Evolutionary conservation across 495 filamentous ascomycete genomes (phyloP).

Genomic region (Usnea hakonensis): DNA sequence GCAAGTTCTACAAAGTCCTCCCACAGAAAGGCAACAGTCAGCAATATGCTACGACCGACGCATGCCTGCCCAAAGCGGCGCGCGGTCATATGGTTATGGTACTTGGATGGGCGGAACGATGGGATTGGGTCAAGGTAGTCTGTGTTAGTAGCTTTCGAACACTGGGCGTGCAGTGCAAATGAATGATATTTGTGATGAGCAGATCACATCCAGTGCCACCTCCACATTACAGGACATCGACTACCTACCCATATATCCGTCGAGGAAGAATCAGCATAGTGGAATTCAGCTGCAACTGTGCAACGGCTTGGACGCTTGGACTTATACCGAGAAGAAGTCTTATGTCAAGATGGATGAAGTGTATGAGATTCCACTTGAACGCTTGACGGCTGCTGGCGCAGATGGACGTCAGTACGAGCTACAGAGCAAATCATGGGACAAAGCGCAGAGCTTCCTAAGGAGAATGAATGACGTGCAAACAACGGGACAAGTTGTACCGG

Average conservation of each 20-base stretch:
- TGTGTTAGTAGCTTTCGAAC: neutral
- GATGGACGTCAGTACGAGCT: neutral
- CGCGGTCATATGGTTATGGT: neutral
- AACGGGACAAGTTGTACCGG: neutral
- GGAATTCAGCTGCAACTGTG: neutral
- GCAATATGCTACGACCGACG: neutral
- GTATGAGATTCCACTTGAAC: neutral
- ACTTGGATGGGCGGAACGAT: neutral
- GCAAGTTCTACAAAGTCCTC: neutral
- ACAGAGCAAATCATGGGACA: neutral
- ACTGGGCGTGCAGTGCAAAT: neutral
- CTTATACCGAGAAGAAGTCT: neutral
- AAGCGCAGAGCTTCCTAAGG: neutral
- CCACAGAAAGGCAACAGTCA: neutral
- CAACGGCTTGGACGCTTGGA: neutral
- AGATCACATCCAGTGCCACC: neutral
- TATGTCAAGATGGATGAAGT: neutral
- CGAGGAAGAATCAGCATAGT: neutral
- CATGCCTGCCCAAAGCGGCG: neutral
- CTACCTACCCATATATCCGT: neutral
- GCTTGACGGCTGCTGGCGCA: neutral
- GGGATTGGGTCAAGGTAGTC: neutral
- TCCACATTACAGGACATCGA: neutral
- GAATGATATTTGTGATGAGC: neutral
- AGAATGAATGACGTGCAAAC: neutral